phyloP scores from a whole-genome alignment of 345 rosid species.

The Zanthoxylum bungeanum region DNA sequence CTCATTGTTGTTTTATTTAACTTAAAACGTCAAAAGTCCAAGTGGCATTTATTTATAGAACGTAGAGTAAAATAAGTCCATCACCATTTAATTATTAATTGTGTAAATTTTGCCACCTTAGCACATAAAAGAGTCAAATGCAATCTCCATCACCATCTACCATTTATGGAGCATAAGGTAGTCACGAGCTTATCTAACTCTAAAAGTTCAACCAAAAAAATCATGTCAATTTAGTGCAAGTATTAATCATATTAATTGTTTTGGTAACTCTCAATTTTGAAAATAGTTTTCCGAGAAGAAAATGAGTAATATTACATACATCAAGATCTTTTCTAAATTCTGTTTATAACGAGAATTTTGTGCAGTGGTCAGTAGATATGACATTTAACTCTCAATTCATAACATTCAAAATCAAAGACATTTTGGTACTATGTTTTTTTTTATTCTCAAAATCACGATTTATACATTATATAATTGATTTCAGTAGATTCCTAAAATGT shows the following conservation, averaged over 20 bases:
- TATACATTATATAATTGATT: too few relatives aligned
- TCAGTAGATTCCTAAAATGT: background rate
- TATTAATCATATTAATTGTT: background rate
- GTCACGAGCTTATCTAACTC: slow-evolving; percentile 44
- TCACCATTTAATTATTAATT: background rate
- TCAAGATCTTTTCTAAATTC: too few relatives aligned
- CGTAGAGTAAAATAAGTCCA: background rate
- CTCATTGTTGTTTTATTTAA: background rate
- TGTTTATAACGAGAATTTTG: too few relatives aligned
- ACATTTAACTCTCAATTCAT: too few relatives aligned
- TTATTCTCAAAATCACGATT: too few relatives aligned
- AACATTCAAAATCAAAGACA: too few relatives aligned
- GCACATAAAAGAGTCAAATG: background rate
- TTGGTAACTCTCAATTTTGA: too few relatives aligned
- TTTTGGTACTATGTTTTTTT: too few relatives aligned
- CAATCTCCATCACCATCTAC: slow-evolving; percentile 7
- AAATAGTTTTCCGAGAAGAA: too few relatives aligned
- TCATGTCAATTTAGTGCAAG: background rate
- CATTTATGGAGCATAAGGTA: slow-evolving; percentile 25
- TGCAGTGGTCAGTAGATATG: too few relatives aligned
- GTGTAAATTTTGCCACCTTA: background rate
- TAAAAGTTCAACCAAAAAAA: background rate
- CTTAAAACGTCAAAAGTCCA: background rate
- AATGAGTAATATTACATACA: too few relatives aligned
- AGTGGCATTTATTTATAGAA: background rate